phyloP scores from a whole-genome alignment of 2,329 filamentous ascomycete species.

The Blastomyces silverae region DNA sequence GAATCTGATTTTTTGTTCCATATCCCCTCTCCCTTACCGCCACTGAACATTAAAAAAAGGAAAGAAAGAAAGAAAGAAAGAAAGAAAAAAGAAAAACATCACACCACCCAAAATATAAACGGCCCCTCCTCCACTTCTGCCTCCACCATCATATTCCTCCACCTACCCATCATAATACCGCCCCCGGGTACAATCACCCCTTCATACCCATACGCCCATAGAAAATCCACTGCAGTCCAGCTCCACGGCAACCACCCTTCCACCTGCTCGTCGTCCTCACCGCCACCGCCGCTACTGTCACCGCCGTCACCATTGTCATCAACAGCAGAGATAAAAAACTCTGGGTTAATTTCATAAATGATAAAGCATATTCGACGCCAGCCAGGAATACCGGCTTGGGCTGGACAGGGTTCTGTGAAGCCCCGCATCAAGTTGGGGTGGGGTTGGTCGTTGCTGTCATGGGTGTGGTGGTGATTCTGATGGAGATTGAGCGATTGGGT shows the following conservation, averaged over 20 bases:
- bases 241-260: slow-evolving; percentile 21
- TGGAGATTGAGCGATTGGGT: slow-evolving; percentile 19
- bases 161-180: slow-evolving; percentile 46
- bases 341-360: slow-evolving; percentile 27
- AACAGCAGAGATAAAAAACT: slow-evolving; percentile 21
- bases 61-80: not conserved
- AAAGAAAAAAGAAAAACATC: not conserved
- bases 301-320: slow-evolving; percentile 12
- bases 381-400: slow-evolving; percentile 29
- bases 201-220: slow-evolving; percentile 43
- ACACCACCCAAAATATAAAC: slow-evolving; percentile 10
- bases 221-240: slow-evolving; percentile 24
- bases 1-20: slow-evolving; percentile 9
- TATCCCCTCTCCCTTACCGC: slow-evolving; percentile 16
- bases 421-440: slow-evolving; percentile 27
- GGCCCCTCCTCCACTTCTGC: slow-evolving; percentile 15
- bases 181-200: slow-evolving; percentile 44
- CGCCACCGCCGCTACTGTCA: slow-evolving; percentile 1
- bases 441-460: not conserved
- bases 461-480: slow-evolving; percentile 12
- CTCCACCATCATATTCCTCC: slow-evolving; percentile 31
- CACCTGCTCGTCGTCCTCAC: slow-evolving; percentile 13
- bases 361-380: slow-evolving; percentile 37
- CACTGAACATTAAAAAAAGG: not conserved
- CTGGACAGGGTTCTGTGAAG: slow-evolving; percentile 31